Evolutionary conservation across 441 rosid genomes (phyloP), one percentile per base, ranked within the genome.

Genomic region (Sinapis alba): DNA sequence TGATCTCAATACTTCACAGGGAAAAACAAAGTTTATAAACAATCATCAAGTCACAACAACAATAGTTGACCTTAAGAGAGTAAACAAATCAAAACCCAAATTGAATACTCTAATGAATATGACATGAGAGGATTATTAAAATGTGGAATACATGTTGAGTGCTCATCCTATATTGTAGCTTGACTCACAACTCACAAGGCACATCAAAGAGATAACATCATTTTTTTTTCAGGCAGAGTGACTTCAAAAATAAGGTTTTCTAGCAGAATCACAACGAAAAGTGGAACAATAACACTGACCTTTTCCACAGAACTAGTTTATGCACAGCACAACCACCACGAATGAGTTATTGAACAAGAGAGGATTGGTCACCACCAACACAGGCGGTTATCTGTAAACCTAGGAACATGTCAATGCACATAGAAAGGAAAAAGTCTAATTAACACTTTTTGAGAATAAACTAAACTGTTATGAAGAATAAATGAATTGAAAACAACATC

Each of bases 71-170:
- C 73, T 10, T 15, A 38, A 38, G 26, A n/a, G n/a, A 57, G 18
- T 69, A 69, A 58, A 69, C 65, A 69, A 38, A 57, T 57, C 18
- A 24, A 2, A 9, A 69, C 16, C 2, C 56, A 21, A 57, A 24
- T 38, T 38, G 7, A 24, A 24, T 38, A 41, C 11, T 69, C 59
- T 53, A 4, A 38, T 38, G 73, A 51, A 24, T 8, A 61, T 19
- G 69, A 68, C 74, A n/a, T n/a, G 15, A 27, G 6, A 62, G 69
- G 65, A 69, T 53, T 62, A 43, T 38, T 34, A 62, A 75, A 68
- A 26, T 54, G 50, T 19, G 65, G 65, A 75, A 69, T 74, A 75
- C 65, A 62, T 62, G 57, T 15, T 34, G 18, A 23, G 16, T 24
- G 64, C 12, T 38, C 36, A 69, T 57, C 64, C 56, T 4, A 69